Evolutionary conservation across 306 rosid species (phyloP).

Genomic region (Erythrophleum fordii): DNA sequence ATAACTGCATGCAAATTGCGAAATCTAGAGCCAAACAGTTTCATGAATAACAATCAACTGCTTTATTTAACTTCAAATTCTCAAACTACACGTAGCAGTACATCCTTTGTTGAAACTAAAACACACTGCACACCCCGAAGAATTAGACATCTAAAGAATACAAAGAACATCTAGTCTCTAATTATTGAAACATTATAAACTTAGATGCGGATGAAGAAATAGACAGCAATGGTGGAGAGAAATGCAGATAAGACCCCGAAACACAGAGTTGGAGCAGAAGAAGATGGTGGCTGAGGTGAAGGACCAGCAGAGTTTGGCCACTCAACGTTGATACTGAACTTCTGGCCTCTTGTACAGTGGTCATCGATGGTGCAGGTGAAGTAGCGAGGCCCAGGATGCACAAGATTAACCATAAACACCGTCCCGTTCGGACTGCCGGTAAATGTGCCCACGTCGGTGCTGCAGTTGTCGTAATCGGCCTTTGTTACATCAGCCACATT

Average conservation of each 20-base stretch:
- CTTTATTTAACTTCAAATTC: background rate
- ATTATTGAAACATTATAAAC: background rate
- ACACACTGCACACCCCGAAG: background rate
- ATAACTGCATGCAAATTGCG: background rate
- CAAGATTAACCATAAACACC: background rate
- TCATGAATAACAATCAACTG: background rate
- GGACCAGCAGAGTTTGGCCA: background rate
- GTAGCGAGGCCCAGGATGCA: background rate
- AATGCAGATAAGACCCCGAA: background rate
- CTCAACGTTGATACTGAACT: slow-evolving; percentile 40
- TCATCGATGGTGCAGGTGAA: slow-evolving; percentile 41
- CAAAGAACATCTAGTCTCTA: background rate
- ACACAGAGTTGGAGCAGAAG: background rate
- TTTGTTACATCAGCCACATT: background rate
- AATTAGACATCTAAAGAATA: background rate
- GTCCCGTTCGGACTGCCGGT: background rate
- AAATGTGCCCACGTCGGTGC: background rate
- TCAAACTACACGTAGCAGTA: background rate
- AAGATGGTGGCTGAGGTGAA: background rate
- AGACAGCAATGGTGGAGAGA: slow-evolving; percentile 2
- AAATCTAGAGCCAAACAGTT: background rate
- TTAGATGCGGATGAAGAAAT: background rate
- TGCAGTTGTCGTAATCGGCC: slow-evolving; percentile 39
- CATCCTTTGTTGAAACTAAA: background rate
- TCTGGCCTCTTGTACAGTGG: slow-evolving; percentile 44